A percentile compares a stretch with the other conserved stretches of the same genome.
Evolutionary conservation across 2,329 filamentous ascomycete genomes (phyloP).

Genomic region (Aureobasidium sp.): DNA sequence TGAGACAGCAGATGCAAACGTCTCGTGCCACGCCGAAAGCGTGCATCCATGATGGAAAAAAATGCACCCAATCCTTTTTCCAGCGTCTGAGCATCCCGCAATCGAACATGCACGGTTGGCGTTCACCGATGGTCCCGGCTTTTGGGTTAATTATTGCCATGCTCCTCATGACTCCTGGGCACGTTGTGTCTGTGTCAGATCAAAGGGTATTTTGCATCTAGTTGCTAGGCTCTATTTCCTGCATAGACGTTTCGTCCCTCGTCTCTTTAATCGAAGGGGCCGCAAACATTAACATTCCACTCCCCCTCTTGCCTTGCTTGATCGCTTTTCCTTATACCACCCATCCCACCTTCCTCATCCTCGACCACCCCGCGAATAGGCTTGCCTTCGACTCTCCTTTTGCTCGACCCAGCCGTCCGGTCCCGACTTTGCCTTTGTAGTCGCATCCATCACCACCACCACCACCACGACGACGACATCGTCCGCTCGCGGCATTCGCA

Average conservation of each 20-base stretch:
- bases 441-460: not conserved
- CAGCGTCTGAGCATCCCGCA: conserved; percentile 8
- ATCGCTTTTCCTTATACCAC: conserved; percentile 6
- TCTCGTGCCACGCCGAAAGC: conserved; percentile 9
- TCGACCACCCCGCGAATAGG: not conserved
- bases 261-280: conserved; percentile 9
- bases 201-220: conserved; percentile 11
- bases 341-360: not conserved
- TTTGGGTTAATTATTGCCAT: conserved; percentile 12
- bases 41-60: not conserved
- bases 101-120: conserved; percentile 10
- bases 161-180: conserved; percentile 10
- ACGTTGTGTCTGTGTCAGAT: conserved; percentile 12
- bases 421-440: not conserved
- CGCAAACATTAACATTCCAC: conserved; percentile 11
- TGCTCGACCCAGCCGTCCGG: conserved; percentile 8
- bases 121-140: conserved; percentile 12
- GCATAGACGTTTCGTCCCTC: conserved; percentile 11
- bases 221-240: conserved; percentile 11
- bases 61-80: not conserved
- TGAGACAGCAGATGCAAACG: conserved; percentile 13
- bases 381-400: conserved; percentile 2
- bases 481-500: not conserved
- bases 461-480: not conserved
- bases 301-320: conserved; percentile 11